phyloP scores from a whole-genome alignment of 805 yeast species.

The Candida ponderosae region DNA sequence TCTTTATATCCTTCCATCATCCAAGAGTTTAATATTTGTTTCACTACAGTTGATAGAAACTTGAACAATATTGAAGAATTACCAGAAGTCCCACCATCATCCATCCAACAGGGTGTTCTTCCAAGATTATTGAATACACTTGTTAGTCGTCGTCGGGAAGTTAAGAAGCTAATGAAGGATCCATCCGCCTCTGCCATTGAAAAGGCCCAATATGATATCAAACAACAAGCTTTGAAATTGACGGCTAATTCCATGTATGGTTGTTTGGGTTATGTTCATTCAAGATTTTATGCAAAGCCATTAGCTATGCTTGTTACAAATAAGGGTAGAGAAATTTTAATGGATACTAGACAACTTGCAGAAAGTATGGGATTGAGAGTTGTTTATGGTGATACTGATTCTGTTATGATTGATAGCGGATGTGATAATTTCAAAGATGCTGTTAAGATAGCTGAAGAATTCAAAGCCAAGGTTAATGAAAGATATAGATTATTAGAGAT shows the following conservation, averaged over 20 bases:
- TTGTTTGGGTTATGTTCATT: constrained; percentile 86
- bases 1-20: constrained; percentile 95
- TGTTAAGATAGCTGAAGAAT: constrained; percentile 71
- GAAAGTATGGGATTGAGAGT: constrained; percentile 78
- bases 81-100: constrained; percentile 60
- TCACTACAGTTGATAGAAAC: constrained; percentile 83
- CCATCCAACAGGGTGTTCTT: constrained; percentile 66
- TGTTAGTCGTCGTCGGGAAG: constrained; percentile 89
- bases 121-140: constrained; percentile 78
- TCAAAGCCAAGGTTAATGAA: constrained; percentile 81
- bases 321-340: constrained; percentile 91
- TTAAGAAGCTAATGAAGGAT: constrained; percentile 75
- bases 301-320: constrained; percentile 92
- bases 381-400: constrained; percentile 97
- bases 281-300: constrained; percentile 93
- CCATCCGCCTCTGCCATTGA: constrained; percentile 57
- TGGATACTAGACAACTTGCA: constrained; percentile 89
- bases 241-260: constrained; percentile 99
- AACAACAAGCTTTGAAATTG: constrained; percentile 90
- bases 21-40: constrained; percentile 95
- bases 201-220: constrained; percentile 82
- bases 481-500: constrained; percentile 82
- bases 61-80: constrained; percentile 47
- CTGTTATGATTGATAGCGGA: constrained; percentile 96
- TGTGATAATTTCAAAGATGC: constrained; percentile 65